Evolutionary conservation across 2,329 filamentous ascomycete genomes (phyloP).

Genomic region (Nemania serpens): DNA sequence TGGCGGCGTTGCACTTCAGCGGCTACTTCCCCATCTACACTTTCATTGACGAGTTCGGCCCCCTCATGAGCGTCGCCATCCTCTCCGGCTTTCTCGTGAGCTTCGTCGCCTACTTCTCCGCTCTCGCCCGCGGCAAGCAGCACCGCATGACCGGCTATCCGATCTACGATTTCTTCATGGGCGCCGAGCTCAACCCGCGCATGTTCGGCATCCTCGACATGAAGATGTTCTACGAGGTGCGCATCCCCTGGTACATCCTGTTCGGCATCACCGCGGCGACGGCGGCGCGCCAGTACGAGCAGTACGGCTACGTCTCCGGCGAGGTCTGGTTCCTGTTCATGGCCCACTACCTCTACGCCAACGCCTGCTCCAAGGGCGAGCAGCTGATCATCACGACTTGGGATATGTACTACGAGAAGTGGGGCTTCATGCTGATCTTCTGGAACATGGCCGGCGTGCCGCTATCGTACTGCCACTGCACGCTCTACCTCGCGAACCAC

Average conservation of each 20-base stretch:
- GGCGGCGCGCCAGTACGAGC: constrained; percentile 81
- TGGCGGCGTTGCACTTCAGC: constrained; percentile 75
- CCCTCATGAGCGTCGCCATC: constrained; percentile 91
- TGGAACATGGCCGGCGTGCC: constrained; percentile 95
- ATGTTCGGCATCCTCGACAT: constrained; percentile 88
- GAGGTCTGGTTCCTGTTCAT: constrained; percentile 84
- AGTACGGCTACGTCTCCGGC: constrained; percentile 83
- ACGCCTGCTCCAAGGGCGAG: constrained; percentile 90
- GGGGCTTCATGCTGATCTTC: constrained; percentile 97
- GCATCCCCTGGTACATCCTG: constrained; percentile 89
- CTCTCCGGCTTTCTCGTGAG: constrained; percentile 84
- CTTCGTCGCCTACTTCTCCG: constrained; percentile 84
- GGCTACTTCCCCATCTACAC: constrained; percentile 89
- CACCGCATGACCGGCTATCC: constrained; percentile 90
- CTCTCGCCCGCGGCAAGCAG: constrained; percentile 76
- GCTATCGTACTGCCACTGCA: constrained; percentile 91
- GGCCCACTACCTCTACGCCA: constrained; percentile 90
- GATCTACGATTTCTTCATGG: constrained; percentile 94
- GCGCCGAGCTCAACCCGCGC: constrained; percentile 84
- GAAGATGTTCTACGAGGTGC: constrained; percentile 97
- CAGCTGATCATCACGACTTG: constrained; percentile 89
- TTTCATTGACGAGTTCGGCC: constrained; percentile 92
- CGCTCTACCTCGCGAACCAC: constrained; percentile 85
- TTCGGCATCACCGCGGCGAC: constrained; percentile 77
- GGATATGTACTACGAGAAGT: constrained; percentile 98